These are phyloP conservation scores for Castanea mollissima DNA, from an alignment of 306 rosid species.

Conservation along the genomic window DNA sequence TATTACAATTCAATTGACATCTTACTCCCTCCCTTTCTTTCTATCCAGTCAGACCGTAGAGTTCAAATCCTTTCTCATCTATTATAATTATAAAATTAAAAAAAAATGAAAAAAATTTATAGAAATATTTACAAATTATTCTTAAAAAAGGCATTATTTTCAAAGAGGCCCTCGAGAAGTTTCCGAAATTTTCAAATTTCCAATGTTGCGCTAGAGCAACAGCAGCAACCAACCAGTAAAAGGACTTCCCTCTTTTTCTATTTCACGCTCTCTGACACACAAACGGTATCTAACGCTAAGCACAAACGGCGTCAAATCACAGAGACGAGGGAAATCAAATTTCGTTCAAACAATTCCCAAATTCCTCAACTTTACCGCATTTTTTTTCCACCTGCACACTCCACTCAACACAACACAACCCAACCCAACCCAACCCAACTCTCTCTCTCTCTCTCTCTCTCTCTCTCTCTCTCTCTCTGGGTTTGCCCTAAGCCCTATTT, in stretches of 20 bases:
- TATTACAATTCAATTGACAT: no score
- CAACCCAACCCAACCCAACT: background rate
- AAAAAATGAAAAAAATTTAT: no score
- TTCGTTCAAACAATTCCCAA: conserved; percentile 22
- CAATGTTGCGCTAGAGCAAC: background rate
- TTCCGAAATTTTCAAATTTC: background rate
- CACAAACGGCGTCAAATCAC: conserved; percentile 33
- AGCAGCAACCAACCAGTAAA: background rate
- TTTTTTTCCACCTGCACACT: background rate
- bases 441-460: background rate
- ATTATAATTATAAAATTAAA: no score
- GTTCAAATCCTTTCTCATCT: no score
- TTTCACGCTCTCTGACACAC: background rate
- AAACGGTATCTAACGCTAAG: conserved; percentile 18
- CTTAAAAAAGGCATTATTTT: no score
- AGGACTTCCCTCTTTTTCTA: background rate
- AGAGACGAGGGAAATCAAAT: conserved; percentile 49
- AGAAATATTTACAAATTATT: no score
- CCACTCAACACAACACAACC: no score
- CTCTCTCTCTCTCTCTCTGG: background rate
- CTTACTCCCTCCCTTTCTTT: no score
- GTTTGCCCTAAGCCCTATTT: conserved; percentile 1
- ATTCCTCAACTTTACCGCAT: background rate
- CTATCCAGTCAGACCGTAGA: no score
- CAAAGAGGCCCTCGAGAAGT: background rate